Percentiles rank a stretch among this genome's conserved stretches.
Conservation (phyloP, 2,329 filamentous ascomycete genomes). For the Penicillium crustosum region DNA sequence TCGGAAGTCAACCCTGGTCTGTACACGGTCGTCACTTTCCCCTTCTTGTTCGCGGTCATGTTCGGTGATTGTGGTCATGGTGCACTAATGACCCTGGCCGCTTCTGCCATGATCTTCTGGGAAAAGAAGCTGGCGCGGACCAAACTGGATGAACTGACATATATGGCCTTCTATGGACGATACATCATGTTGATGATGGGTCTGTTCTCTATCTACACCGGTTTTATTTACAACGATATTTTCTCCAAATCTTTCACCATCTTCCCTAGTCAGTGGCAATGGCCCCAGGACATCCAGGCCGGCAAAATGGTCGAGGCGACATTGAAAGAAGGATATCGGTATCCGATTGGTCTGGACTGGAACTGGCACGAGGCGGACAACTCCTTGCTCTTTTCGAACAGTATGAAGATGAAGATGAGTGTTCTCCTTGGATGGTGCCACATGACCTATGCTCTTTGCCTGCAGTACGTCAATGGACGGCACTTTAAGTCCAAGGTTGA, state of each 20-base stretch:
- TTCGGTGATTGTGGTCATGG: constrained; percentile 98
- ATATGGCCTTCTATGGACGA: constrained; percentile 97
- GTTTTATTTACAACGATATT: constrained; percentile 94
- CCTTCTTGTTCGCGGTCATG: constrained; percentile 99
- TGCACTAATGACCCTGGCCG: constrained; percentile 79
- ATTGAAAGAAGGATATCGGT: constrained; percentile 75
- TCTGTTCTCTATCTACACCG: constrained; percentile 93
- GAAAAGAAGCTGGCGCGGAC: constrained; percentile 78
- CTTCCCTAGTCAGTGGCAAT: constrained; percentile 89
- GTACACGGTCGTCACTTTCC: constrained; percentile 94
- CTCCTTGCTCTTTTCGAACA: constrained; percentile 92
- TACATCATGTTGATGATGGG: constrained; percentile 99
- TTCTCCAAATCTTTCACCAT: constrained; percentile 92
- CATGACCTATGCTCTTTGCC: constrained; percentile 97
- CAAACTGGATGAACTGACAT: constrained; percentile 95
- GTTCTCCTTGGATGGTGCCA: constrained; percentile 86
- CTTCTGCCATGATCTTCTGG: constrained; percentile 92
- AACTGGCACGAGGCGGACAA: constrained; percentile 97
- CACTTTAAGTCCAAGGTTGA: constrained; percentile 95
- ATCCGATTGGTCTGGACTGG: constrained; percentile 94
- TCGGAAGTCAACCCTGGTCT: constrained; percentile 95
- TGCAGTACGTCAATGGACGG: constrained; percentile 87
- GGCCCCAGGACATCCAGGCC: constrained; percentile 66
- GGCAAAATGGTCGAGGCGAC: constrained; percentile 65
- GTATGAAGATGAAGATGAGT: constrained; percentile 99